Conservation (phyloP, 2,329 filamentous ascomycete species). For the Cercospora nicotianae region DNA sequence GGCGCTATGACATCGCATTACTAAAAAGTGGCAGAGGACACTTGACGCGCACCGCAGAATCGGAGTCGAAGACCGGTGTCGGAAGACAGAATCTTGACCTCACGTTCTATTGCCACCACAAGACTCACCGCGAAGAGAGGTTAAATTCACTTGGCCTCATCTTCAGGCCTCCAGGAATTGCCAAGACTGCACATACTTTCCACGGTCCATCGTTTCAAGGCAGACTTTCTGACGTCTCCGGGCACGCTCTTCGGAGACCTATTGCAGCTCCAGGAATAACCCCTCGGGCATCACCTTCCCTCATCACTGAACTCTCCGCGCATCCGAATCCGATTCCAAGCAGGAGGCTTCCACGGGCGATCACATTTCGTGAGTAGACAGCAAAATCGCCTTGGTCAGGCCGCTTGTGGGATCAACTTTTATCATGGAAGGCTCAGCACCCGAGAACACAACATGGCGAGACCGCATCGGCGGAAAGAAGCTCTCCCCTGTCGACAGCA, state of each 20-base stretch:
- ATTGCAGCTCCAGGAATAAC: neutral
- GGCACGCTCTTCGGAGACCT: neutral
- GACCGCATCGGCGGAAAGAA: slow-evolving; percentile 8
- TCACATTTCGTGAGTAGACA: neutral
- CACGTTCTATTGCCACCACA: slow-evolving; percentile 18
- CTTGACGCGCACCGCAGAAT: slow-evolving; percentile 3
- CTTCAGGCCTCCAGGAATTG: neutral
- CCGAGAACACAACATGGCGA: slow-evolving; percentile 36
- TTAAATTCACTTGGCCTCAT: neutral
- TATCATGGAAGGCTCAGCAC: neutral
- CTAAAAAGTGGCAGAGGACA: slow-evolving; percentile 11
- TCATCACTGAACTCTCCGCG: neutral
- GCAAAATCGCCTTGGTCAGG: neutral
- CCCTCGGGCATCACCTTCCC: neutral
- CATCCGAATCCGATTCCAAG: neutral
- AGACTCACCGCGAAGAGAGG: neutral
- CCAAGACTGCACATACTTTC: neutral
- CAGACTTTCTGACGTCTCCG: neutral
- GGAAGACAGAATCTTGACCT: slow-evolving; percentile 29
- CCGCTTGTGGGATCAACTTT: neutral
- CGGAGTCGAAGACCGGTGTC: slow-evolving; percentile 12
- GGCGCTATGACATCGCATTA: slow-evolving; percentile 17
- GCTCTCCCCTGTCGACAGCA: slow-evolving; percentile 6
- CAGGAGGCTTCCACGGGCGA: neutral
- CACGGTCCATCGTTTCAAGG: neutral